A percentile compares a stretch with the other conserved stretches of the same genome.
Conservation (phyloP, 2,329 filamentous ascomycete species). For the Arthrobotrys megalospora region DNA sequence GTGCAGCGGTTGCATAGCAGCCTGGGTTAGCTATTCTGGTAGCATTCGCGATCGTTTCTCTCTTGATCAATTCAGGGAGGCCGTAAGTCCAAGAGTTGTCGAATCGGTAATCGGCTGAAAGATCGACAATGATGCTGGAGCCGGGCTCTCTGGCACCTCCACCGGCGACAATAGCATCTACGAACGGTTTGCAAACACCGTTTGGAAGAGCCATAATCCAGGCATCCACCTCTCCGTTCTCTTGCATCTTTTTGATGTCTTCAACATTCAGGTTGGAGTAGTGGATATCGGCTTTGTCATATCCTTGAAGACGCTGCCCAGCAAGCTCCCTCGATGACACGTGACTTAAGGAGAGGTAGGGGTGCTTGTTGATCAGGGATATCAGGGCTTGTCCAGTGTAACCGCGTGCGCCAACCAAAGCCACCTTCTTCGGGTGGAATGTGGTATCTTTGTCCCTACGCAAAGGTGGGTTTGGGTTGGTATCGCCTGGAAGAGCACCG, state of each 20-base stretch:
- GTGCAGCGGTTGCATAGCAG: slow-evolving; percentile 93
- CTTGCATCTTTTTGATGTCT: slow-evolving; percentile 87
- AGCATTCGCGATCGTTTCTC: slow-evolving; percentile 81
- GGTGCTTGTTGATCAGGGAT: slow-evolving; percentile 87
- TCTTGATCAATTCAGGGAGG: slow-evolving; percentile 85
- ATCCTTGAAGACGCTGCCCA: slow-evolving; percentile 88
- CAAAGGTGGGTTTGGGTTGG: slow-evolving; percentile 90
- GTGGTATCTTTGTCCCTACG: slow-evolving; percentile 91
- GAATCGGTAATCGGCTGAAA: slow-evolving; percentile 97
- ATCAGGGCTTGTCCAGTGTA: slow-evolving; percentile 95
- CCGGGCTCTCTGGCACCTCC: slow-evolving; percentile 67
- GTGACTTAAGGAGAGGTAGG: slow-evolving; percentile 88
- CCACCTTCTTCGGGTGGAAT: slow-evolving; percentile 82
- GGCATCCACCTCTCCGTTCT: slow-evolving; percentile 87
- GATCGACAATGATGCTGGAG: slow-evolving; percentile 86
- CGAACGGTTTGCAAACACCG: slow-evolving; percentile 91
- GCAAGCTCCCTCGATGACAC: slow-evolving; percentile 94
- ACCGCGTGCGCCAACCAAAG: slow-evolving; percentile 89
- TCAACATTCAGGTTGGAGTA: slow-evolving; percentile 93
- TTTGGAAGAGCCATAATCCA: slow-evolving; percentile 99
- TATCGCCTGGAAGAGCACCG: slow-evolving; percentile 68
- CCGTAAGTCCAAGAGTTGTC: slow-evolving; percentile 89
- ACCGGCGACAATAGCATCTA: slow-evolving; percentile 85
- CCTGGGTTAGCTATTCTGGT: slow-evolving; percentile 92
- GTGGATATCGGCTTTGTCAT: slow-evolving; percentile 86